Evolutionary conservation across 192 early-diverging fungal genomes (phyloP).

Genomic region (Helicostylum pulchrum): DNA sequence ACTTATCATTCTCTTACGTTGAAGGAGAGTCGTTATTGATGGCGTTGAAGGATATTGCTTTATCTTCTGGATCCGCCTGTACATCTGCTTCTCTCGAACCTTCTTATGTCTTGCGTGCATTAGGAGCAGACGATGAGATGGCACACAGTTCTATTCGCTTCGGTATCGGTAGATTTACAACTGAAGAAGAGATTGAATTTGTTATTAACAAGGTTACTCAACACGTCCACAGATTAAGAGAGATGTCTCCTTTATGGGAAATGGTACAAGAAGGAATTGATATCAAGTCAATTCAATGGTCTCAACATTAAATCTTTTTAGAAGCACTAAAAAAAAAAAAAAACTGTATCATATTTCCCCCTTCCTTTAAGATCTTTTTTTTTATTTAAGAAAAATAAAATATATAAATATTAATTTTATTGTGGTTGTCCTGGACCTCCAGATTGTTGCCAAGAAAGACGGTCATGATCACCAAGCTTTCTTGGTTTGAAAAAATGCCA

Average conservation of each 20-base stretch:
- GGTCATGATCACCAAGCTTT: conserved; percentile 95
- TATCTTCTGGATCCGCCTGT: conserved; percentile 94
- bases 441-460: conserved; percentile 83
- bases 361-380: no score
- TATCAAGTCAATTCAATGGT: conserved; percentile 88
- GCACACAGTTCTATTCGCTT: conserved; percentile 95
- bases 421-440: not conserved
- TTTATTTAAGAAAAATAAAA: no score
- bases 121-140: conserved; percentile 96
- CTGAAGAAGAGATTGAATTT: conserved; percentile 91
- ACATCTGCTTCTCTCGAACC: conserved; percentile 96
- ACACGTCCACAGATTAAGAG: conserved; percentile 83
- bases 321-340: not conserved
- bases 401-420: no score
- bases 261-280: conserved; percentile 96
- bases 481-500: conserved; percentile 94
- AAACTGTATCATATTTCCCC: no score
- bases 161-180: conserved; percentile 95
- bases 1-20: conserved; percentile 93
- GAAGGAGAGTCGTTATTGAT: conserved; percentile 97
- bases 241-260: conserved; percentile 98
- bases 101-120: conserved; percentile 91
- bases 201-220: conserved; percentile 74
- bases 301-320: conserved; percentile 63
- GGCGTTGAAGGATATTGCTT: conserved; percentile 96